phyloP scores from a whole-genome alignment of 768 basidiomycete species.

The Mycena galericulata region DNA sequence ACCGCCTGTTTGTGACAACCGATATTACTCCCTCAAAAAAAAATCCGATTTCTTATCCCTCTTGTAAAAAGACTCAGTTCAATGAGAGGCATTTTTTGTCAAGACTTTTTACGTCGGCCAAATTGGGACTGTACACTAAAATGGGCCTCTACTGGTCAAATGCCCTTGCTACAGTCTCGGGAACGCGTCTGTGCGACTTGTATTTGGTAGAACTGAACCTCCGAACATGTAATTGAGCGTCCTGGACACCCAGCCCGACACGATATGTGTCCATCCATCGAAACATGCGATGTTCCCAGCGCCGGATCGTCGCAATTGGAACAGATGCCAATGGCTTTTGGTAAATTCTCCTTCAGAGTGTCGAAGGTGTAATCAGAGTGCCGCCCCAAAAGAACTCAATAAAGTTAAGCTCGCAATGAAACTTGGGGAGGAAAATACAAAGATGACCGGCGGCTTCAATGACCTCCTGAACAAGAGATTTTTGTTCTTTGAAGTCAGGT shows the following conservation, averaged over 20 bases:
- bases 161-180: too few relatives aligned
- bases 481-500: not conserved
- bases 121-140: conserved; percentile 1
- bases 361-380: not conserved
- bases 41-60: too few relatives aligned
- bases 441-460: conserved; percentile 12
- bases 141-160: conserved; percentile 29
- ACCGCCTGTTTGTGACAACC: too few relatives aligned
- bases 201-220: not conserved
- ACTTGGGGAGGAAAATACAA: conserved; percentile 16
- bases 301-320: conserved; percentile 23
- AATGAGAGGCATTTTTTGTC: conserved; percentile 20
- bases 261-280: conserved; percentile 35
- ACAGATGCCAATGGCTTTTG: conserved; percentile 36
- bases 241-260: conserved; percentile 27
- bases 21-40: too few relatives aligned
- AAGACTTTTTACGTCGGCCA: conserved; percentile 4
- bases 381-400: conserved; percentile 24
- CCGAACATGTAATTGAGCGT: conserved; percentile 37
- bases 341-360: conserved; percentile 35
- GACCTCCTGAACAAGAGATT: conserved; percentile 18
- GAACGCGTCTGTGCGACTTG: not conserved
- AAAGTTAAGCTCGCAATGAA: conserved; percentile 19
- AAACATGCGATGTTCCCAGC: conserved; percentile 5
- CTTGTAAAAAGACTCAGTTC: too few relatives aligned